These are phyloP conservation scores for Serendipita sp. DNA, from an alignment of 768 basidiomycete species.

Conservation along the genomic window DNA sequence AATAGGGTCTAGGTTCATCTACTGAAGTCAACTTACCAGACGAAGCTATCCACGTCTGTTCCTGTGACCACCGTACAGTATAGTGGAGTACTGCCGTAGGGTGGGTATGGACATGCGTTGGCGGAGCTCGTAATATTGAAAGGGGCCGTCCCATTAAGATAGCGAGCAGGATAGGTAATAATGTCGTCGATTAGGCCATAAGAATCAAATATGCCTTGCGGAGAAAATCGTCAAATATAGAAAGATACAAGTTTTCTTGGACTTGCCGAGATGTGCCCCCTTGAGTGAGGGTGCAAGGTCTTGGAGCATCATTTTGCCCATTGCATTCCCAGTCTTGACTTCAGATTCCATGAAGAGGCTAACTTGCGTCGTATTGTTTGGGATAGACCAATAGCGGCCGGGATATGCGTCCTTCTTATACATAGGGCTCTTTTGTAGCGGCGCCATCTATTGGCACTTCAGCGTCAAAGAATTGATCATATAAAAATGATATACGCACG, in stretches of 20 bases:
- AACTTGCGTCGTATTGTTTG: conserved; percentile 42
- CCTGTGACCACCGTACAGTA: not conserved
- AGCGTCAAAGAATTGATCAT: conserved; percentile 5
- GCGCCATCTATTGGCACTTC: conserved; percentile 32
- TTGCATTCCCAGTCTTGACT: conserved; percentile 32
- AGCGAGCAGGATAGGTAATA: conserved; percentile 29
- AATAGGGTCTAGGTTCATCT: conserved; percentile 6
- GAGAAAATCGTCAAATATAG: not conserved
- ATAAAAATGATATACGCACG: conserved; percentile 3
- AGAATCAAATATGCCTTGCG: conserved; percentile 35
- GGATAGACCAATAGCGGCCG: conserved; percentile 31
- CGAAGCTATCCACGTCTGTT: conserved; percentile 36
- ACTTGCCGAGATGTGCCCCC: conserved; percentile 41
- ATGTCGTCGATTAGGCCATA: conserved; percentile 47
- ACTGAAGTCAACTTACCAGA: conserved; percentile 29
- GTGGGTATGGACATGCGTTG: conserved; percentile 30
- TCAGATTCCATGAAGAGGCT: conserved; percentile 38
- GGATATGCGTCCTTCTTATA: conserved; percentile 32
- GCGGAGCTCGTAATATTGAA: conserved; percentile 40
- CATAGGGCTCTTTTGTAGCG: conserved; percentile 31
- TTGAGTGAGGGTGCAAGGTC: conserved; percentile 30
- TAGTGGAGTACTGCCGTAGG: conserved; percentile 18
- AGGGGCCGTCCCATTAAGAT: conserved; percentile 49
- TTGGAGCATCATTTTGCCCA: conserved; percentile 35
- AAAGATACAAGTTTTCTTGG: not conserved